Conservation (phyloP, 768 basidiomycete genomes). For the Boletus rubescentipes region DNA sequence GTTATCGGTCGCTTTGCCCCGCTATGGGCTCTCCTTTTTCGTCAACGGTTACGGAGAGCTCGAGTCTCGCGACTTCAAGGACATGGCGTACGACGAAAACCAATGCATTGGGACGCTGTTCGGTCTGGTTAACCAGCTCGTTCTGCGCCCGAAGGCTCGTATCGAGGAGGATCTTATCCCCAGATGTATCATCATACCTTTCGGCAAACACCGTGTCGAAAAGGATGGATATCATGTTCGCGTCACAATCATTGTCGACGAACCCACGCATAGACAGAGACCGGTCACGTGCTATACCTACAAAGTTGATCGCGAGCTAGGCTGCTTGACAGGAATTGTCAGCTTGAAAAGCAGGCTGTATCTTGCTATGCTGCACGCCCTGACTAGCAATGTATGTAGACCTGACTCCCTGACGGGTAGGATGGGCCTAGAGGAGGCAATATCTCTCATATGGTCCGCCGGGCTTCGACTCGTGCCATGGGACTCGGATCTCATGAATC, state of each 20-base stretch:
- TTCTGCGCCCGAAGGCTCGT: constrained; percentile 32
- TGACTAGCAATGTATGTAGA: background rate
- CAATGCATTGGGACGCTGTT: constrained; percentile 46
- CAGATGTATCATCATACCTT: no score
- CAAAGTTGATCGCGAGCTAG: background rate
- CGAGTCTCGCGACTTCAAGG: background rate
- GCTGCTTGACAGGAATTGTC: background rate
- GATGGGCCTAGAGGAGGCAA: background rate
- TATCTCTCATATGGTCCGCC: background rate
- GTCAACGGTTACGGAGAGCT: constrained; percentile 24
- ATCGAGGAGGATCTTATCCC: no score
- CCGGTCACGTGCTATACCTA: background rate
- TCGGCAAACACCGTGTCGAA: no score
- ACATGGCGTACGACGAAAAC: constrained; percentile 38
- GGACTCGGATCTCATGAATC: background rate
- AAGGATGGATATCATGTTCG: no score
- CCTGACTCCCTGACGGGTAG: background rate
- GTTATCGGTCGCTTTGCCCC: constrained; percentile 29
- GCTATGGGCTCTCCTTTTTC: constrained; percentile 41
- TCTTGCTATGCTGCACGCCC: background rate
- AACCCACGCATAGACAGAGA: background rate
- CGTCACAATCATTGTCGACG: no score
- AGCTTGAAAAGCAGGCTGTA: background rate
- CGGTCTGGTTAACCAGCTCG: constrained; percentile 39
- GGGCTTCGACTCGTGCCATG: background rate